Evolutionary conservation across 192 early-diverging fungal genomes (phyloP), one percentile per base, ranked within the genome.

Genomic region (Allomyces javanicus): DNA sequence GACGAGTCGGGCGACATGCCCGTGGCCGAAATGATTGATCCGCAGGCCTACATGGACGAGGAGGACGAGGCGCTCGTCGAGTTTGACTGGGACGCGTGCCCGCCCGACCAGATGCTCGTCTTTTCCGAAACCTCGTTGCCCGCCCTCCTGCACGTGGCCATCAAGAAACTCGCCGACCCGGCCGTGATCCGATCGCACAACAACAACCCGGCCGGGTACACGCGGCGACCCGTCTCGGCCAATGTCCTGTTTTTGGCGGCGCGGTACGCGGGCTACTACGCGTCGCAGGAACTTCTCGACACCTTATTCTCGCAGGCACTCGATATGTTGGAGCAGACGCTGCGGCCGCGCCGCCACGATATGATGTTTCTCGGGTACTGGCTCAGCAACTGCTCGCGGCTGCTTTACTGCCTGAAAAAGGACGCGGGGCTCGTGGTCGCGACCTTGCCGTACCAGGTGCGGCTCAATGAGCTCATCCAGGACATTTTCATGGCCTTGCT

Each of bases 71-170:
- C 64, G 67, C 68, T 63, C 21, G 68, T 72, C 64, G 63, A 69
- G 10, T 92, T 89, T 74, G 79, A 86, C 65, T 97, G 90, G 91
- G 81, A 86, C 62, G 77, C 72, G 19, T 90, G 91, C 74, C 75
- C 82, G 69, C 84, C 85, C 17, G 88, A 92, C 76, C 92, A 97
- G 73, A 97, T 97, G 94, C 87, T 91, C 78, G 93, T 95, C n/a
- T 92, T 94, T 73, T 85, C 86, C 64, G 79, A 78, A 65, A 78
- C 83, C 27, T 83, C 83, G 9, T 75, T 92, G 62, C 78, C 82
- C 14, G 79, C 80, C 66, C 86, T 94, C 64, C 80, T 96, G 44
- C 74, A 87, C 63, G 79, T 82, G 0, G 80, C 85, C 21, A 80
- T 96, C 67, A 79, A 75, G 17, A 14, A n/a, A 14, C 50, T 58